Evolutionary conservation across 106 monocot genomes (phyloP), one percentile per base, ranked within the genome.

Genomic region (Dendrobium nobile): DNA sequence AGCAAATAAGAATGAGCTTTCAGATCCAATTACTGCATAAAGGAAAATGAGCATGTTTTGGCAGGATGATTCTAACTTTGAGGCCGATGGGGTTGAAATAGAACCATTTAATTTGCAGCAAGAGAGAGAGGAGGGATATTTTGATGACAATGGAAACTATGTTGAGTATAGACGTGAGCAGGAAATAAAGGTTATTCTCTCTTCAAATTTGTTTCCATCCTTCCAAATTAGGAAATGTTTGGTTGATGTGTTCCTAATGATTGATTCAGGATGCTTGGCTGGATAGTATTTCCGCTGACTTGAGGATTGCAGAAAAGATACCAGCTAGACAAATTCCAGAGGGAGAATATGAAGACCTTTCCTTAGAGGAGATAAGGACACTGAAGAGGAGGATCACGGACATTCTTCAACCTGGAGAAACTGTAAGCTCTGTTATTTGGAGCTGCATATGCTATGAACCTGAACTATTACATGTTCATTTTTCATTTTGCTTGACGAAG

Each of bases 101-200:
- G 99, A 99, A 56, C 99, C 95, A 64, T 99, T 99, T 79, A 99
- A 99, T 86, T 82, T 99, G 78, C 81, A 93, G 68, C 89, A 95
- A 83, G 99, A 99, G 79, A 90, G 88, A 77, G 93, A 99, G 82
- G 99, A 99, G 84, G 99, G 99, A 6, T 99, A 99, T 84, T 99
- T 99, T 77, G 99, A 99, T 86, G 91, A 74, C 44, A 85, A 82
- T 80, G 99, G 99, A 81, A 99, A 99, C 81, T 99, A 81, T 87
- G 93, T 95, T 81, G 95, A 99, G 85, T 99, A 88, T 82, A 84
- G 79, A 43, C 84, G 27, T 58, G 79, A 81, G 55, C 86, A 90
- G 83, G 84, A 99, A 80, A 93, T 93, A 67, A 90, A 99, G 99
- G 99, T 99, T 48, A 2, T 75, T 84, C 82, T 37, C 44, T 37